Conservation (phyloP, 768 basidiomycete species). For the Suillus subluteus region DNA sequence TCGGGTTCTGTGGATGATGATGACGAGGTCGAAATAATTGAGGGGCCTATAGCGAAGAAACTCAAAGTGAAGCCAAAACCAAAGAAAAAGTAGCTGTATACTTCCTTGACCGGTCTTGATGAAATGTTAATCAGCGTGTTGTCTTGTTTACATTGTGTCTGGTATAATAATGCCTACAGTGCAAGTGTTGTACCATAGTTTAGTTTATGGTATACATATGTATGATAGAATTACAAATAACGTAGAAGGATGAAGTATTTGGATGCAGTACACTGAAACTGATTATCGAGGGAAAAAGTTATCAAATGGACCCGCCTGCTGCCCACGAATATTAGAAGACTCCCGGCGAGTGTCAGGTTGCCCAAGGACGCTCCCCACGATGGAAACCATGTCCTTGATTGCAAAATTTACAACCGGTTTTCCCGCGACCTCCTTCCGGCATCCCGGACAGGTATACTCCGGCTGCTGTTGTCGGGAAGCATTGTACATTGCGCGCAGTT, state of each 20-base stretch:
- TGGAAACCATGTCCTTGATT: slow-evolving; percentile 58
- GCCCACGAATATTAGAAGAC: neutral
- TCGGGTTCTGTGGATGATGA: slow-evolving; percentile 44
- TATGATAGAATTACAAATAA: slow-evolving; percentile 10
- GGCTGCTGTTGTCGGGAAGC: slow-evolving; percentile 42
- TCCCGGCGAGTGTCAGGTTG: slow-evolving; percentile 44
- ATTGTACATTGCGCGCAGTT: slow-evolving; percentile 23
- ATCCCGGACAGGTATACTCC: slow-evolving; percentile 69
- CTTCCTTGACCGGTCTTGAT: neutral
- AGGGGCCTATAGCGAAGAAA: slow-evolving; percentile 46
- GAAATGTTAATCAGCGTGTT: neutral
- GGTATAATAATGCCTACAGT: slow-evolving; percentile 10
- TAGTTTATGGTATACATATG: slow-evolving; percentile 2
- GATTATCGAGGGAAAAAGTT: slow-evolving; percentile 42
- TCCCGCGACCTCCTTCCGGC: slow-evolving; percentile 51
- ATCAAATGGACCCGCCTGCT: slow-evolving; percentile 44
- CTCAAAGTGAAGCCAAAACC: slow-evolving; percentile 40
- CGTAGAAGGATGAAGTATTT: neutral
- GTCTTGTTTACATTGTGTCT: slow-evolving; percentile 3
- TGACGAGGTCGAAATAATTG: slow-evolving; percentile 58
- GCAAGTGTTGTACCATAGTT: slow-evolving; percentile 6
- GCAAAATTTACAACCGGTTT: slow-evolving; percentile 64
- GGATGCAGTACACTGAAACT: neutral
- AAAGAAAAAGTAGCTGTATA: slow-evolving; percentile 42
- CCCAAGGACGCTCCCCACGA: slow-evolving; percentile 51